Evolutionary conservation across 768 basidiomycete species (phyloP).

Genomic region (Termitomyces sp.): DNA sequence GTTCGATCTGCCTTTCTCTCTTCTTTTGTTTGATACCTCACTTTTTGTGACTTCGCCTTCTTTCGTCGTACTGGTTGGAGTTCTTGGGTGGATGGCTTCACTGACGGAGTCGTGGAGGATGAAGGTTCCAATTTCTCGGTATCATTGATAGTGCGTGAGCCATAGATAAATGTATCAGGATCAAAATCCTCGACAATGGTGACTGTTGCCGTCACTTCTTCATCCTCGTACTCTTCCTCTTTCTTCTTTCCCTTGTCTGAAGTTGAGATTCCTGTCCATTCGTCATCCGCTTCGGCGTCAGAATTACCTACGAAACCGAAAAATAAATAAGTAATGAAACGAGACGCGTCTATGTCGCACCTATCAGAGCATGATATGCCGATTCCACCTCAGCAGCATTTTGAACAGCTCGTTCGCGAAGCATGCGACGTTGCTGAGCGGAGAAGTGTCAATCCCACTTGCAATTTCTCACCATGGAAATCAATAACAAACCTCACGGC

Average conservation of each 20-base stretch:
- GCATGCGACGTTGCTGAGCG: constrained; percentile 64
- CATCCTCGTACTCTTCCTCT: constrained; percentile 75
- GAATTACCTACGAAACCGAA: constrained; percentile 10
- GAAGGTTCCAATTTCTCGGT: not conserved
- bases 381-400: constrained; percentile 76
- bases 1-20: constrained; percentile 54
- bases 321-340: constrained; percentile 4
- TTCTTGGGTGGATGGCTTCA: not conserved
- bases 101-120: not conserved
- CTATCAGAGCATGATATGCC: constrained; percentile 53
- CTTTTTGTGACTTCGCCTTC: constrained; percentile 32
- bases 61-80: constrained; percentile 14
- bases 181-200: constrained; percentile 93
- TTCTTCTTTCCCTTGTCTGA: constrained; percentile 30
- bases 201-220: constrained; percentile 82
- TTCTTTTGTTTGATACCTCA: constrained; percentile 68
- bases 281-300: constrained; percentile 36
- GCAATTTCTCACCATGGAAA: constrained; percentile 1
- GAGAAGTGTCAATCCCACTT: constrained; percentile 13
- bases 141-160: constrained; percentile 18
- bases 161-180: constrained; percentile 54
- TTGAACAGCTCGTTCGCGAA: constrained; percentile 70
- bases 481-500: constrained; percentile 61
- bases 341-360: constrained; percentile 23
- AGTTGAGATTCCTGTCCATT: constrained; percentile 40